phyloP scores from a whole-genome alignment of 352 stramenopile genomes.

The Globisporangium sylvaticum region DNA sequence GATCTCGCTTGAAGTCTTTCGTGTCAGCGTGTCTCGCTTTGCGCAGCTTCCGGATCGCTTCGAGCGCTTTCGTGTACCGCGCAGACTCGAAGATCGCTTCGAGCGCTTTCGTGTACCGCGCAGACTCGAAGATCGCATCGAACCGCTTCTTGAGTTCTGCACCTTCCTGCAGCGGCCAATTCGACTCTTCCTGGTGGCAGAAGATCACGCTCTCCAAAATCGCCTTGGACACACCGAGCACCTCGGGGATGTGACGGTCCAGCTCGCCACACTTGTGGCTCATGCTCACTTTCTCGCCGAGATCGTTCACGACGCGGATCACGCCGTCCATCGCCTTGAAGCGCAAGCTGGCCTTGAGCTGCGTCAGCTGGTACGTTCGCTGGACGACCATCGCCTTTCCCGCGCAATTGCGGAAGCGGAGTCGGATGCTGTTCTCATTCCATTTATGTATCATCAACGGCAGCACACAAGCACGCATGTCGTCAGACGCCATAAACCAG shows the following conservation, averaged over 20 bases:
- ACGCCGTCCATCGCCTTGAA: constrained; percentile 98
- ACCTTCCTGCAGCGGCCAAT: constrained; percentile 96
- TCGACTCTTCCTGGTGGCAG: constrained; percentile 98
- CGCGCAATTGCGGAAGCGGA: constrained; percentile 92
- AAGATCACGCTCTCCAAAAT: constrained; percentile 99
- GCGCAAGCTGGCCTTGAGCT: constrained; percentile 86
- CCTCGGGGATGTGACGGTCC: constrained; percentile 91
- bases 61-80: constrained; percentile 97
- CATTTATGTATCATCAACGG: background rate
- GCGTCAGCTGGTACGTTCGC: constrained; percentile 92
- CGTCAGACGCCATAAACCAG: background rate
- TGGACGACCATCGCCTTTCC: constrained; percentile 91
- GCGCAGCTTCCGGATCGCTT: constrained; percentile 93
- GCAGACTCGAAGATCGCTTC: constrained; percentile 99
- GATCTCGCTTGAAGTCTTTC: constrained; percentile 94
- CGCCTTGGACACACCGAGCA: constrained; percentile 95
- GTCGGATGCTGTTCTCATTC: constrained; percentile 38
- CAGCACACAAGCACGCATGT: background rate
- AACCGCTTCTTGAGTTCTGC: constrained; percentile 99
- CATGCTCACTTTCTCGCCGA: constrained; percentile 89
- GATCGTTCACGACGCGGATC: constrained; percentile 87
- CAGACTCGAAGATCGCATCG: constrained; percentile 99
- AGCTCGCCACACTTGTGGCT: constrained; percentile 95
- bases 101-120: constrained; percentile 97
- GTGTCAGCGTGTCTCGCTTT: constrained; percentile 72